Percentiles rank a stretch among this genome's conserved stretches.
Evolutionary conservation across 2,329 filamentous ascomycete genomes (phyloP).

Genomic region (Penicillium sp.): DNA sequence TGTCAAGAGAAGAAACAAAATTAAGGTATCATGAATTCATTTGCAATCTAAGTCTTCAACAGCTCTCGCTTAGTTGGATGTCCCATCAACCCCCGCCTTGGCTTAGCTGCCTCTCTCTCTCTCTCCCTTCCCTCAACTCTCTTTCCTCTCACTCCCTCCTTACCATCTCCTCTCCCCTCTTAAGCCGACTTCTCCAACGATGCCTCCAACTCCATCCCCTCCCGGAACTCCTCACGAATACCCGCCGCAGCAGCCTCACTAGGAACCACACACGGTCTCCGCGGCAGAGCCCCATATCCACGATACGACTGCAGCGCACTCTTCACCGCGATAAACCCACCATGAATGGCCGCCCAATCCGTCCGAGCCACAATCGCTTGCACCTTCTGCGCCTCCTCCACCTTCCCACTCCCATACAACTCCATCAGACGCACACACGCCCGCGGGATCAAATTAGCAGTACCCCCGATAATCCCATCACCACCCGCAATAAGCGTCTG

Average conservation of each 20-base stretch:
- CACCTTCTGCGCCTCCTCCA: slow-evolving; percentile 74
- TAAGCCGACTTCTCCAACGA: slow-evolving; percentile 31
- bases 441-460: slow-evolving; percentile 85
- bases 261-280: slow-evolving; percentile 66
- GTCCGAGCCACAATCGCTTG: slow-evolving; percentile 79
- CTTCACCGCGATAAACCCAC: slow-evolving; percentile 86
- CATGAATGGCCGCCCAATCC: slow-evolving; percentile 83
- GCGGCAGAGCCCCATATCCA: slow-evolving; percentile 79
- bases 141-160: background rate
- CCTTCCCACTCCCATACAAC: slow-evolving; percentile 74
- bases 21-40: slow-evolving; percentile 9
- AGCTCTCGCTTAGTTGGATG: background rate
- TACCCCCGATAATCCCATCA: slow-evolving; percentile 82
- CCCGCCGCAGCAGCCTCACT: slow-evolving; percentile 41
- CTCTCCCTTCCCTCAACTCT: no score
- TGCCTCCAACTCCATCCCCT: slow-evolving; percentile 48
- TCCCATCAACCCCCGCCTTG: background rate
- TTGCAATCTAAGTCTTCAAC: background rate
- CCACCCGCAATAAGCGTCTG: slow-evolving; percentile 81
- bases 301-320: slow-evolving; percentile 79
- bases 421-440: slow-evolving; percentile 79
- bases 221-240: slow-evolving; percentile 46
- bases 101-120: background rate
- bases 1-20: no score
- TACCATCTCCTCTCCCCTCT: background rate